Evolutionary conservation across 2,329 filamentous ascomycete species (phyloP).

Genomic region (Phialophora verrucosa): DNA sequence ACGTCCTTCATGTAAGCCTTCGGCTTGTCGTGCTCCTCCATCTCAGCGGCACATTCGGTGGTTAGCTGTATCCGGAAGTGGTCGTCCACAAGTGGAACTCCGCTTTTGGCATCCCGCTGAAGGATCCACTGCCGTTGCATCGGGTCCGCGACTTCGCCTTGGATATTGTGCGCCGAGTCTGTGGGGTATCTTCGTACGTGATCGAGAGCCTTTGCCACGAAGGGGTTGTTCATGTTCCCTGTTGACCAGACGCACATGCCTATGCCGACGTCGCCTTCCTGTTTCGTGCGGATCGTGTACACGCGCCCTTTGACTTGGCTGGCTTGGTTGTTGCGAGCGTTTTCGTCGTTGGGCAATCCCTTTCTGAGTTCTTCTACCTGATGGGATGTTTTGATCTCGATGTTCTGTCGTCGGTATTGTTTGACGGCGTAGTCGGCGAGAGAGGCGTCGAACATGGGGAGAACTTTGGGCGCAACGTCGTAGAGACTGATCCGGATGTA

Average conservation of each 20-base stretch:
- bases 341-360: conserved; percentile 52
- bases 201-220: conserved; percentile 54
- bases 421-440: conserved; percentile 63
- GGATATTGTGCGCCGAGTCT: conserved; percentile 42
- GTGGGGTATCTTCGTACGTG: conserved; percentile 45
- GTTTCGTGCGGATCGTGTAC: conserved; percentile 60
- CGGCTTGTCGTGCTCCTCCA: conserved; percentile 31
- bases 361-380: conserved; percentile 60
- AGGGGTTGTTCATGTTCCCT: conserved; percentile 62
- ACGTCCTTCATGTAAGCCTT: conserved; percentile 59
- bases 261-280: conserved; percentile 63
- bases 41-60: conserved; percentile 38
- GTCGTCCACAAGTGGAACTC: conserved; percentile 61
- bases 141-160: conserved; percentile 31
- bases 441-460: conserved; percentile 66
- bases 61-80: conserved; percentile 62
- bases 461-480: conserved; percentile 64
- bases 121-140: conserved; percentile 53
- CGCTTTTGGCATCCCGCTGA: conserved; percentile 54
- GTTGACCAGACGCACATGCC: conserved; percentile 68
- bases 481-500: conserved; percentile 63
- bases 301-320: conserved; percentile 52
- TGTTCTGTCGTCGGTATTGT: conserved; percentile 61
- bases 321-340: conserved; percentile 42
- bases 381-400: conserved; percentile 64